Conservation (phyloP, 2,329 filamentous ascomycete species). For the Talaromyces pinophilus region DNA sequence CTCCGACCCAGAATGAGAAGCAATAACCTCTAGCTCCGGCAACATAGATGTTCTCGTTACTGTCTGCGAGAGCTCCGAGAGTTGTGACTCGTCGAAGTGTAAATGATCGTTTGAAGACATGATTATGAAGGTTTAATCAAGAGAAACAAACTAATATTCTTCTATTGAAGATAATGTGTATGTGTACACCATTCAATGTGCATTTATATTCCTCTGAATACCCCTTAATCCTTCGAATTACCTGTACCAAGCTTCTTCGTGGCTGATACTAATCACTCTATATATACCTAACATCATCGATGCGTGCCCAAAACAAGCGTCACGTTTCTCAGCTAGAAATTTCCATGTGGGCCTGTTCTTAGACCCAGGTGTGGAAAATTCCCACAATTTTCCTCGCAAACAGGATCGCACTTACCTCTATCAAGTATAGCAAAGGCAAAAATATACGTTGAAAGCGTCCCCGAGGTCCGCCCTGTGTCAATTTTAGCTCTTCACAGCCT, state of each 20-base stretch:
- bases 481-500: background rate
- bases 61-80: background rate
- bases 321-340: conserved; percentile 7
- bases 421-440: conserved; percentile 3
- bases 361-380: background rate
- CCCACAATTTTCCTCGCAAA: background rate
- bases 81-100: background rate
- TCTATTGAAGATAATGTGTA: conserved; percentile 1
- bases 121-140: background rate
- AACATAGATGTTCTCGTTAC: conserved; percentile 5
- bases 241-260: background rate
- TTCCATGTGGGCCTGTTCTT: conserved; percentile 9
- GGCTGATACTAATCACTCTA: background rate
- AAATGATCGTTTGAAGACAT: conserved; percentile 13
- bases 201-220: background rate
- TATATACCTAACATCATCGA: conserved; percentile 9
- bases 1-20: conserved; percentile 12
- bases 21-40: conserved; percentile 4
- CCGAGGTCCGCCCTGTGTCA: background rate
- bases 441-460: background rate
- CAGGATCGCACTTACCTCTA: conserved; percentile 2
- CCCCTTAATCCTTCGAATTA: background rate
- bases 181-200: conserved; percentile 3
- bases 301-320: conserved; percentile 1
- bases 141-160: background rate